Conservation (phyloP, 768 basidiomycete genomes). For the Kwoniella sp. region DNA sequence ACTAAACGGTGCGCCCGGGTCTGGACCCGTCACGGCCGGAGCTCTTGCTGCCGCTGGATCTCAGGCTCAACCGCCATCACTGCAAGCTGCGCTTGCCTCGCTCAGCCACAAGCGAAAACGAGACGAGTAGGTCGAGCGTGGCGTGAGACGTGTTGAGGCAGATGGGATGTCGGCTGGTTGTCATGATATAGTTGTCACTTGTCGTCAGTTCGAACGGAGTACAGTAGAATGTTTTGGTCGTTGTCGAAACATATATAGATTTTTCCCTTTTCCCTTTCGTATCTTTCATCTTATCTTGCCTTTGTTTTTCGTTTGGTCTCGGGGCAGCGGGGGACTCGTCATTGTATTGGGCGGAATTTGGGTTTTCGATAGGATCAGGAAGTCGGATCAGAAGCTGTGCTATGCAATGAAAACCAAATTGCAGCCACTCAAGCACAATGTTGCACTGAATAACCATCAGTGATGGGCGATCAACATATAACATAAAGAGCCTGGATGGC, state of each 20-base stretch:
- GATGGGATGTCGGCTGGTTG: background rate
- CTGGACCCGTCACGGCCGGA: constrained; percentile 6
- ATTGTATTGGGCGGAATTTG: too few relatives aligned
- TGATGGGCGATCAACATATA: too few relatives aligned
- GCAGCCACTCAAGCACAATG: too few relatives aligned
- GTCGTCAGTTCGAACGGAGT: background rate
- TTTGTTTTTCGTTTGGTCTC: background rate
- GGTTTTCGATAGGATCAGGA: too few relatives aligned
- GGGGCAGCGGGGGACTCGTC: too few relatives aligned
- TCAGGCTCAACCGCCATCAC: constrained; percentile 1
- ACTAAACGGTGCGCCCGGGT: constrained; percentile 24
- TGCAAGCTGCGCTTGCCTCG: constrained; percentile 23
- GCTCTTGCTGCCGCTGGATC: constrained; percentile 1
- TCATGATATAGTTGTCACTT: background rate
- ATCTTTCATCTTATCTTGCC: background rate
- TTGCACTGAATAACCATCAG: too few relatives aligned
- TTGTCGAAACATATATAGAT: background rate
- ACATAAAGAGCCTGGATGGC: too few relatives aligned
- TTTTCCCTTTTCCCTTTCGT: background rate
- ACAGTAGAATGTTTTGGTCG: constrained; percentile 6
- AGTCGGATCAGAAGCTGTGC: too few relatives aligned
- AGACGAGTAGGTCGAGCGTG: constrained; percentile 25
- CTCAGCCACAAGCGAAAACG: constrained; percentile 25
- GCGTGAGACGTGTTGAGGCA: background rate
- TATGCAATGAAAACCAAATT: too few relatives aligned